phyloP scores from a whole-genome alignment of 2,329 filamentous ascomycete genomes.

The Coniosporium tulheliwenetii region DNA sequence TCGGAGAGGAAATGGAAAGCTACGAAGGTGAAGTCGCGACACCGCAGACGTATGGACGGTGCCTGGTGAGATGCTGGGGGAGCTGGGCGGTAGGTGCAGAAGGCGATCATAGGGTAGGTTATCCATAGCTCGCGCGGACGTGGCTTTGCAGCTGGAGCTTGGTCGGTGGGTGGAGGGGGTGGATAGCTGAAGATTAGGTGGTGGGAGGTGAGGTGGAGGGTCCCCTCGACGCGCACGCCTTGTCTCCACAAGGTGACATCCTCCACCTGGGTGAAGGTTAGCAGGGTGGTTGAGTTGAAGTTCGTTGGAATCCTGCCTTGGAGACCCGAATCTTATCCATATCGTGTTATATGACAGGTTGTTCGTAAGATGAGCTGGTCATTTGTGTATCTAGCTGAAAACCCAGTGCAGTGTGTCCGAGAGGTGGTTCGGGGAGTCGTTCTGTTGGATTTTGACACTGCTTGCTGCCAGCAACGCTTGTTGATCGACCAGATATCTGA shows the following conservation, averaged over 20 bases:
- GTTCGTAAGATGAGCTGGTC: not conserved
- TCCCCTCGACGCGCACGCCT: conserved; percentile 40
- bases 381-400: not conserved
- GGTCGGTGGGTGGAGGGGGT: conserved; percentile 21
- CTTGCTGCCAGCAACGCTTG: no score
- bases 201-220: conserved; percentile 46
- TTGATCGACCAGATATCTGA: no score
- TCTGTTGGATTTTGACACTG: no score
- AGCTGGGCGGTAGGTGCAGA: conserved; percentile 63
- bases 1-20: conserved; percentile 76
- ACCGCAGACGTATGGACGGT: conserved; percentile 73
- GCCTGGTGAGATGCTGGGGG: conserved; percentile 52
- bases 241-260: conserved; percentile 43
- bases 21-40: conserved; percentile 86
- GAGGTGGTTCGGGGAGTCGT: no score
- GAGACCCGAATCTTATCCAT: conserved; percentile 3
- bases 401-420: not conserved
- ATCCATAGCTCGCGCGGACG: conserved; percentile 70
- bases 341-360: not conserved
- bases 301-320: conserved; percentile 1
- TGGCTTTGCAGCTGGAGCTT: conserved; percentile 18
- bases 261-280: conserved; percentile 32
- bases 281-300: conserved; percentile 1
- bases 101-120: conserved; percentile 79
- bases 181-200: conserved; percentile 49